Percentiles rank a stretch among this genome's conserved stretches.
These are phyloP conservation scores for Boletus barrowsii DNA, from an alignment of 768 basidiomycete species.

Conservation along the genomic window DNA sequence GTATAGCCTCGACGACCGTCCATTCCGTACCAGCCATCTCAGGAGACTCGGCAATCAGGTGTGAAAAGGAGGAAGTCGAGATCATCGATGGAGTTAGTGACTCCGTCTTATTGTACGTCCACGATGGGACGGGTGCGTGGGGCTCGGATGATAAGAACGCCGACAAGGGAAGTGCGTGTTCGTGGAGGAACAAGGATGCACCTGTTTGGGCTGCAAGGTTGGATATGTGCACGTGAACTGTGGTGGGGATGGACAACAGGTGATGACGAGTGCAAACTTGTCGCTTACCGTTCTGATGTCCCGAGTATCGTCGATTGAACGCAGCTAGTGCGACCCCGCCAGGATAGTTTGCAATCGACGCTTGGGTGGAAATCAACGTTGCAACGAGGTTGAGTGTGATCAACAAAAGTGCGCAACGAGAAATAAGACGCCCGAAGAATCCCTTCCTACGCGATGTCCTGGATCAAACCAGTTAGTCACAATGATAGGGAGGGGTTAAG, in stretches of 20 bases:
- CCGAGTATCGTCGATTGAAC: conserved; percentile 54
- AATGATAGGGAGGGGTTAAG: background rate
- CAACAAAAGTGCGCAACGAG: conserved; percentile 45
- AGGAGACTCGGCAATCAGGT: conserved; percentile 55
- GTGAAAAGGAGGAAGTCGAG: conserved; percentile 46
- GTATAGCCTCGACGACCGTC: conserved; percentile 42
- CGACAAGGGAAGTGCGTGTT: conserved; percentile 51
- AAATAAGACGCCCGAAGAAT: conserved; percentile 41
- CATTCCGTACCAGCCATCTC: conserved; percentile 34
- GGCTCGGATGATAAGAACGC: conserved; percentile 12
- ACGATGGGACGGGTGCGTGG: conserved; percentile 26
- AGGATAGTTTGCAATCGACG: conserved; percentile 82
- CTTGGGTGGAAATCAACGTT: conserved; percentile 50
- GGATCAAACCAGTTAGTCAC: conserved; percentile 1
- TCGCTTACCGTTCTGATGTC: conserved; percentile 30
- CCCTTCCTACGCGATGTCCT: conserved; percentile 52
- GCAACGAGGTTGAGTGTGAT: conserved; percentile 51
- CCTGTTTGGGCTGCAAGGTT: conserved; percentile 90
- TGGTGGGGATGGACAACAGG: conserved; percentile 3
- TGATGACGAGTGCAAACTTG: background rate
- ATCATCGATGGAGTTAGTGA: conserved; percentile 46
- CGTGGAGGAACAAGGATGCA: conserved; percentile 82
- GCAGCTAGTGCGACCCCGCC: conserved; percentile 70
- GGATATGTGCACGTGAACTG: conserved; percentile 73
- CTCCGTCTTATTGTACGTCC: conserved; percentile 87